Percentiles rank a stretch among this genome's conserved stretches.
These are phyloP conservation scores for Ammopiptanthus mongolicus DNA, from an alignment of 306 rosid species.

Conservation along the genomic window DNA sequence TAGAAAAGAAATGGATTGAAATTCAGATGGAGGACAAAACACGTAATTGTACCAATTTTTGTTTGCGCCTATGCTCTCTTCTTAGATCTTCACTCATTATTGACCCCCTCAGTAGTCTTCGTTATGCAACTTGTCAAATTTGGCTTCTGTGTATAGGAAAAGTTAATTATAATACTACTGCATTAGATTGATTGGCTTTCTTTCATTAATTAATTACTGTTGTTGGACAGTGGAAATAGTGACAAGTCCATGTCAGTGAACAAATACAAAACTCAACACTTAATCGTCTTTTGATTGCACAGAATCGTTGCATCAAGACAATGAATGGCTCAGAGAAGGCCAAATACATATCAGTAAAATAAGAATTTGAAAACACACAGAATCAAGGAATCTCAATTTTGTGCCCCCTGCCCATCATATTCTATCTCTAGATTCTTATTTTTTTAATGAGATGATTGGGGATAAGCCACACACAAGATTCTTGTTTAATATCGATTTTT, in stretches of 20 bases:
- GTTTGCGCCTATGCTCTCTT: not conserved
- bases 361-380: slow-evolving; percentile 25
- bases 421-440: not conserved
- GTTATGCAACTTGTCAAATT: not conserved
- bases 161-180: not conserved
- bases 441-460: not conserved
- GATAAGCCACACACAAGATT: slow-evolving; percentile 18
- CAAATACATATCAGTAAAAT: slow-evolving; percentile 21
- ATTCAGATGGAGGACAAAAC: not conserved
- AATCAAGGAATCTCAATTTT: slow-evolving; percentile 46
- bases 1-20: not conserved
- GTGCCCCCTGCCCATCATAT: slow-evolving; percentile 21
- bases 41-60: not conserved
- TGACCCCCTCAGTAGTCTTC: not conserved
- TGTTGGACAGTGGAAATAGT: slow-evolving; percentile 22
- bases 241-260: slow-evolving; percentile 14
- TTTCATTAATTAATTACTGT: not conserved
- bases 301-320: slow-evolving; percentile 33
- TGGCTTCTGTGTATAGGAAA: not conserved
- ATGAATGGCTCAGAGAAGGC: slow-evolving; percentile 5
- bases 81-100: not conserved
- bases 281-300: slow-evolving; percentile 17
- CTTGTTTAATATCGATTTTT: not conserved
- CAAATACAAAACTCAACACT: slow-evolving; percentile 3
- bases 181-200: not conserved